phyloP scores from a whole-genome alignment of 352 stramenopile genomes.

The Lagenidium giganteum region DNA sequence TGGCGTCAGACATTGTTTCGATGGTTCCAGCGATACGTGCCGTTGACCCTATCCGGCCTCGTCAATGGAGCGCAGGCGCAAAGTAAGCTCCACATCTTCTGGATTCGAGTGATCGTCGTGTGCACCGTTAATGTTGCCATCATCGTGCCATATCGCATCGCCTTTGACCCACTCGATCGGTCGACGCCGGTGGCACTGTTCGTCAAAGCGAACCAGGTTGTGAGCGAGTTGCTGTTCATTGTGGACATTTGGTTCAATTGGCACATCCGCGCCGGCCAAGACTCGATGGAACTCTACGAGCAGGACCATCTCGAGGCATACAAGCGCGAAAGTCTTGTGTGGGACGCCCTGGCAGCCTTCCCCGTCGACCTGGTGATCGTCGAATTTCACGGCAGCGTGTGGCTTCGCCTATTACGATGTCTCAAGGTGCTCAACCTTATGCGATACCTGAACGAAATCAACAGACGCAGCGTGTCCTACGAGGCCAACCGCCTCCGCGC shows the following conservation, averaged over 20 bases:
- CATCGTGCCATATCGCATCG: constrained; percentile 44
- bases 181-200: constrained; percentile 21
- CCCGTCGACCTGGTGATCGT: constrained; percentile 36
- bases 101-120: constrained; percentile 29
- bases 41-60: neutral
- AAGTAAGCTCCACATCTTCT: constrained; percentile 31
- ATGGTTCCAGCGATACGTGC: neutral
- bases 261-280: constrained; percentile 29
- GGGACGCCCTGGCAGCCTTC: constrained; percentile 35
- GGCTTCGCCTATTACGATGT: constrained; percentile 38
- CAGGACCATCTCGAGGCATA: constrained; percentile 34
- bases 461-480: constrained; percentile 16
- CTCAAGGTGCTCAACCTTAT: constrained; percentile 50
- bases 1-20: neutral
- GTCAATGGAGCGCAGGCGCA: constrained; percentile 27
- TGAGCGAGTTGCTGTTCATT: constrained; percentile 30
- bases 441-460: constrained; percentile 31
- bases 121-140: constrained; percentile 36
- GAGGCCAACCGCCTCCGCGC: constrained; percentile 14
- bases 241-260: constrained; percentile 56
- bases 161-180: constrained; percentile 30
- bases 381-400: constrained; percentile 15
- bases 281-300: constrained; percentile 53
- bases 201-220: constrained; percentile 28
- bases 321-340: constrained; percentile 30